Evolutionary conservation across 176 grass and related monocot species (phyloP), one percentile per base, ranked within the genome.

Genomic region (Otatea glauca): DNA sequence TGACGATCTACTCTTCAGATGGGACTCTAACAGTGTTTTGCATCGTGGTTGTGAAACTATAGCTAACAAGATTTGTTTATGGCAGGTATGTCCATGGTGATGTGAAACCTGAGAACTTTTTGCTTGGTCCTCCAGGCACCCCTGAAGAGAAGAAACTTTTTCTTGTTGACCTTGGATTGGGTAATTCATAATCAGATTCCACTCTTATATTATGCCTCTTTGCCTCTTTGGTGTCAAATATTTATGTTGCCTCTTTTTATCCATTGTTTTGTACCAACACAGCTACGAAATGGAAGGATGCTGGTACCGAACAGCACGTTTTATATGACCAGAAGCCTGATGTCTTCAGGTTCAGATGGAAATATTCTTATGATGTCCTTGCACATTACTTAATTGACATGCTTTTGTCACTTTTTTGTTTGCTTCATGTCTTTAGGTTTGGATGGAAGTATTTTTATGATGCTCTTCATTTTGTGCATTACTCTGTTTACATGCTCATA

Each of bases 101-200:
- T 79, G 90, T 97, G 75, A 97, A 97, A 61, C 95, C 95, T 75
- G 92, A 97, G 72, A 97, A 97, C 78, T 97, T 97, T 61, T 94
- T 94, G 84, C 95, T 97, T 76, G 95, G 95, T 75, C 92, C 95
- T 71, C 80, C 82, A 69, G 95, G 87, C 27, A 98, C 95, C 72
- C 76, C 74, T 21, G 92, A 98, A 79, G 95, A 93, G 84, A 94
- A 98, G 86, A 94, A 86, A 35, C 95, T 98, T 93, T 98, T 98
- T 84, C 95, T 98, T 86, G 92, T 94, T 94, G 95, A 98, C 74
- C 95, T 98, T 91, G 95, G 95, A 84, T 76, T 98, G 85, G 95
- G 95, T 98, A 93, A 80, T 88, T 84, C n/a, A 39, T 83, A 73
- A 79, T 76, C 25, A 87, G n/a, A 78, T 79, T n/a, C 23, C 34